Conservation (phyloP, 192 early-diverging fungal genomes). For the Funneliformis mosseae region DNA sequence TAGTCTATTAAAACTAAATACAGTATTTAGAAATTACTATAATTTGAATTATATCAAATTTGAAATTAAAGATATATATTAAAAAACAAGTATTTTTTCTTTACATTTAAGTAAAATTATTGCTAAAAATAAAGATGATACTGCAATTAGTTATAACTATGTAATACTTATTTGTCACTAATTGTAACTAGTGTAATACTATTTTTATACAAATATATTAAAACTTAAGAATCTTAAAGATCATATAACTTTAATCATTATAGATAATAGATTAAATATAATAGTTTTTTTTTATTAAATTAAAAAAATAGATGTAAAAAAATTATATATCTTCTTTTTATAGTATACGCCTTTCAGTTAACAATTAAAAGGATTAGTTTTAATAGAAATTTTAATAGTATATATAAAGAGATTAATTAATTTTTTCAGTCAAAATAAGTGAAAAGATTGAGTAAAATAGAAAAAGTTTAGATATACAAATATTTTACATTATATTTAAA, state of each 20-base stretch:
- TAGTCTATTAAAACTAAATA: not conserved
- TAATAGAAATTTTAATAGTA: not conserved
- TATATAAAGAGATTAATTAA: not conserved
- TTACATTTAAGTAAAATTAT: not conserved
- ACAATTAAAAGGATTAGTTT: not conserved
- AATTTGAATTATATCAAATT: not conserved
- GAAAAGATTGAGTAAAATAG: not conserved
- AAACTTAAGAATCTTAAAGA: not conserved
- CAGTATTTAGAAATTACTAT: not conserved
- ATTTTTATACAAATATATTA: not conserved
- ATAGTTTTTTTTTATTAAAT: not conserved
- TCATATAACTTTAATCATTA: not conserved
- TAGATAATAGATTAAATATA: not conserved
- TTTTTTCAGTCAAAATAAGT: slow-evolving; percentile 9
- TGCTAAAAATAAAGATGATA: not conserved
- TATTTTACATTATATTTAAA: not conserved
- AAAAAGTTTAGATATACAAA: not conserved
- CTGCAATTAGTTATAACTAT: no score
- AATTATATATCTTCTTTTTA: not conserved
- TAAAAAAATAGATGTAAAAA: not conserved
- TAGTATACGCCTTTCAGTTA: not conserved
- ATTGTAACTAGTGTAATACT: no score
- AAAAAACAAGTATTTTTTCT: not conserved
- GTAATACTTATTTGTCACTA: no score
- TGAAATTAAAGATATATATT: not conserved